Evolutionary conservation across 2,329 filamentous ascomycete genomes (phyloP).

Genomic region (Helminthosporium solani): DNA sequence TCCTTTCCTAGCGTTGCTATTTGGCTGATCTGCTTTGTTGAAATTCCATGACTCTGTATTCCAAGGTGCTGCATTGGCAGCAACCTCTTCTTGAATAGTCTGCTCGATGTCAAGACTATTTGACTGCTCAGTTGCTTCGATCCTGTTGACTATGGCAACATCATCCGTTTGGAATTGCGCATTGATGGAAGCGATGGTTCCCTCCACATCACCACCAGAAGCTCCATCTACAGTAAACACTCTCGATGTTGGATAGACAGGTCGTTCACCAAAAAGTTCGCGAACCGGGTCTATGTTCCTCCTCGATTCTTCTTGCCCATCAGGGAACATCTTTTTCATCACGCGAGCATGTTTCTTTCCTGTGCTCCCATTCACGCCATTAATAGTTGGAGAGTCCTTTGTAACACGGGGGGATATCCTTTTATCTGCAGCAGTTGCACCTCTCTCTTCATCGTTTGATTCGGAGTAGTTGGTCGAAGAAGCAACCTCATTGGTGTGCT

Average conservation of each 20-base stretch:
- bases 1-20: background rate
- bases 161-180: background rate
- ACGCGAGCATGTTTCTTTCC: background rate
- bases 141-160: background rate
- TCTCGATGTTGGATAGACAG: background rate
- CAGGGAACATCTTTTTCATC: constrained; percentile 2
- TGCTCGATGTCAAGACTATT: background rate
- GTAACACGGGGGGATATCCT: too few species aligned
- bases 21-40: background rate
- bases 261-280: background rate
- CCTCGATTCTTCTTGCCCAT: background rate
- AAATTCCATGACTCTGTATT: constrained; percentile 10
- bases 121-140: background rate
- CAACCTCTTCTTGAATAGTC: constrained; percentile 7
- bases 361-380: background rate
- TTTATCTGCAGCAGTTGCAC: too few species aligned
- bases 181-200: background rate
- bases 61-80: constrained; percentile 5
- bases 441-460: background rate
- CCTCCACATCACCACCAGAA: background rate
- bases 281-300: background rate
- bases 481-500: background rate
- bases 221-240: background rate
- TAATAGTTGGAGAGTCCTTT: too few species aligned
- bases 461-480: background rate